phyloP scores from a whole-genome alignment of 106 monocot genomes.

The Acorus gramineus region DNA sequence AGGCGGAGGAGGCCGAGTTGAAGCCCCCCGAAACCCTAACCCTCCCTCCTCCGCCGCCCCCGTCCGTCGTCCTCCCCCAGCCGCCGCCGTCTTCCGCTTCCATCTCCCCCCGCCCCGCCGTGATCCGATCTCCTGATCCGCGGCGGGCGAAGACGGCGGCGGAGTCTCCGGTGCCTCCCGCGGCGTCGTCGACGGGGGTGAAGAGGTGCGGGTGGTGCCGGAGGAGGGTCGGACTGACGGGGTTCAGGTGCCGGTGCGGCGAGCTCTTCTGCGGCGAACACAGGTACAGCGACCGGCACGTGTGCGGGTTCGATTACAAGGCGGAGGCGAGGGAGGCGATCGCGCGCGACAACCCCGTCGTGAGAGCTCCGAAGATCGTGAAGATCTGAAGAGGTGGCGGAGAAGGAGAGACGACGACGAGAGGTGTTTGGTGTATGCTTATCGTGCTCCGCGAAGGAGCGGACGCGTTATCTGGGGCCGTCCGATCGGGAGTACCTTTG shows the following conservation, averaged over 20 bases:
- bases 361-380: constrained; percentile 74
- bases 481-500: no score
- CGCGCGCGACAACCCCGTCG: constrained; percentile 63
- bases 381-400: constrained; percentile 28
- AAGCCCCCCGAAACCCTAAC: constrained; percentile 27
- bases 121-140: not conserved
- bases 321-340: constrained; percentile 51
- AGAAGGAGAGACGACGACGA: no score
- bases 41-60: constrained; percentile 36
- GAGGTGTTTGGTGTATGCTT: no score
- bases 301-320: constrained; percentile 82
- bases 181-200: constrained; percentile 2
- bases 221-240: constrained; percentile 70
- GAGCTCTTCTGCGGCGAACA: constrained; percentile 74
- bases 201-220: constrained; percentile 67
- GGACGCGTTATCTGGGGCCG: no score
- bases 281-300: constrained; percentile 85
- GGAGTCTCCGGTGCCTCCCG: not conserved
- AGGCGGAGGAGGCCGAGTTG: constrained; percentile 43
- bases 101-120: constrained; percentile 3
- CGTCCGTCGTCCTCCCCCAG: constrained; percentile 42
- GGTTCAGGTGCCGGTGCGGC: constrained; percentile 90
- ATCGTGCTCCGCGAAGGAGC: no score
- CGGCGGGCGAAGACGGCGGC: not conserved
- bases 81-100: constrained; percentile 4